phyloP scores from a whole-genome alignment of 2,329 filamentous ascomycete species.

The Fusarium euwallaceae region DNA sequence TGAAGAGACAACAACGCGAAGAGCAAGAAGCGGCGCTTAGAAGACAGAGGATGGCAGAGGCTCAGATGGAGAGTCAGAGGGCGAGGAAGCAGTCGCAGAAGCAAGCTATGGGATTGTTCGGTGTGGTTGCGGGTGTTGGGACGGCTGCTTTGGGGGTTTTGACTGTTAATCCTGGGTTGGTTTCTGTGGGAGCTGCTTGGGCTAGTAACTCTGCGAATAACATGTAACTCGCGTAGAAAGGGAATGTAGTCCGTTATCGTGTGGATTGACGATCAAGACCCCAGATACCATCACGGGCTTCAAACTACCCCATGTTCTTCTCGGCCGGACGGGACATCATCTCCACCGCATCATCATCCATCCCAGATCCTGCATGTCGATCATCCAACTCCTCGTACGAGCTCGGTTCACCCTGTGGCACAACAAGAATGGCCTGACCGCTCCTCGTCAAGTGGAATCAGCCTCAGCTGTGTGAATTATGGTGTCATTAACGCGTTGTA shows the following conservation, averaged over 20 bases:
- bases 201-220: not conserved
- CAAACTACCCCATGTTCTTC: not conserved
- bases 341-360: not conserved
- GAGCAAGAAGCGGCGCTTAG: not conserved
- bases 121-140: not conserved
- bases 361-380: not conserved
- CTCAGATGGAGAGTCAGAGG: not conserved
- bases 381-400: not conserved
- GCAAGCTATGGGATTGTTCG: not conserved
- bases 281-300: not conserved
- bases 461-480: not conserved
- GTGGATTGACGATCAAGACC: too few relatives aligned
- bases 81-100: not conserved
- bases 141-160: not conserved
- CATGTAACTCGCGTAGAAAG: not conserved
- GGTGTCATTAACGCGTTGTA: constrained; percentile 3
- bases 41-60: not conserved
- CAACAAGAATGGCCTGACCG: not conserved
- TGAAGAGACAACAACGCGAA: not conserved
- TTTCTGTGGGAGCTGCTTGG: not conserved
- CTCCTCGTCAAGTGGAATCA: not conserved
- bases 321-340: not conserved
- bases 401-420: not conserved
- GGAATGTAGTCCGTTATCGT: not conserved
- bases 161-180: not conserved